Base-by-base conservation (phyloP, 1,139 yeast species). In the Kodamaea alishanica region DNA sequence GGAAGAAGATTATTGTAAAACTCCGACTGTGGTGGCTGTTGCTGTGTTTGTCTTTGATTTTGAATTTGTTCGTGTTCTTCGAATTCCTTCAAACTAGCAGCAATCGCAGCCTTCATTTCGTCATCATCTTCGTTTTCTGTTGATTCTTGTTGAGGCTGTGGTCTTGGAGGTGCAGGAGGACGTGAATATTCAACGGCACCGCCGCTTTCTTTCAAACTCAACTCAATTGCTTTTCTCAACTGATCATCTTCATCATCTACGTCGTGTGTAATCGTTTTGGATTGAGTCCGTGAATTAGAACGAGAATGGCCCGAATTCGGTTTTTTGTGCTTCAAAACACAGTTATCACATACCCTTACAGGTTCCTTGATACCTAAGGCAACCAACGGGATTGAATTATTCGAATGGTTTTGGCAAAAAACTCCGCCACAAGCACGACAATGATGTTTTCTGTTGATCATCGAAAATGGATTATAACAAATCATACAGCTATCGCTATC, bases 341-440 rank as follows among this genome's bases (percentile, higher is more conserved):
- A 94, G 46, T 84, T 85, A 53, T 89, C 97, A 61, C 99, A 92
- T 1, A 92, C 97, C 44, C 99, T 72, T 1, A 90, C 97, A 0
- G 95, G 88, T 40, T 84, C 88, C 50, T 76, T 78, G 35, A 94
- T 88, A 1, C 99, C 99, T 42, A 86, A 70, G 37, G 84, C 83
- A 0, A 95, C 94, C 44, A 94, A 67, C 6, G 92, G 81, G 30
- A 79, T 67, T 39, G 64, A 72, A 49, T 85, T 79, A 7, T 81
- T 68, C 23, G 97, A 88, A 60, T 92, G 95, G 20, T 78, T 75
- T 48, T 86, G 92, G 60, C 96, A 83, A 54, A 76, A 92, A 0
- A 88, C 96, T 1, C 97, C 97, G 23, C 99, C 99, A 63, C 99
- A 92, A 37, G 95, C 85, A 40, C 98, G 75, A 58, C 98, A 92